Evolutionary conservation across 495 filamentous ascomycete genomes (phyloP).

Genomic region (Penicillium roqueforti): DNA sequence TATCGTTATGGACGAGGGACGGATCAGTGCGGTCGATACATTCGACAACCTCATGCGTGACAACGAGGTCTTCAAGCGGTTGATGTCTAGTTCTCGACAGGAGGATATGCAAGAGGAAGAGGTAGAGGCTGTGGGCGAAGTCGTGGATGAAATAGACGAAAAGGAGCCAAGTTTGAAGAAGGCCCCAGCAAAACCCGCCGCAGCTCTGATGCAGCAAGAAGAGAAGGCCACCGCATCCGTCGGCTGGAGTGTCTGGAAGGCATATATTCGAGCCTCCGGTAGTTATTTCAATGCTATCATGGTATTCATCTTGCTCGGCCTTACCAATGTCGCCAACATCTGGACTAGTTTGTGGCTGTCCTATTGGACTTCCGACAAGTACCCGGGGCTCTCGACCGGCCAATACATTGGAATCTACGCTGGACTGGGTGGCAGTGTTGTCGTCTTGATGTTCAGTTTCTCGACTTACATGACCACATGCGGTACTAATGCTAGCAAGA

Average conservation of each 20-base stretch:
- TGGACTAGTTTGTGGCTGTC: slow-evolving; percentile 87
- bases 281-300: slow-evolving; percentile 63
- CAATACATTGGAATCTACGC: slow-evolving; percentile 86
- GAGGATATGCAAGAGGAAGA: slow-evolving; percentile 57
- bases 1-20: slow-evolving; percentile 84
- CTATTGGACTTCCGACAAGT: slow-evolving; percentile 81
- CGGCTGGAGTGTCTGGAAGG: slow-evolving; percentile 74
- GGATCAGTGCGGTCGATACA: slow-evolving; percentile 77
- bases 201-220: slow-evolving; percentile 83
- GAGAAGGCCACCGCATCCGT: slow-evolving; percentile 80
- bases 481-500: slow-evolving; percentile 74
- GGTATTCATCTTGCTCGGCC: slow-evolving; percentile 59
- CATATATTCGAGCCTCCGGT: slow-evolving; percentile 78
- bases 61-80: slow-evolving; percentile 66
- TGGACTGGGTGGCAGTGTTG: slow-evolving; percentile 65
- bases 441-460: slow-evolving; percentile 74
- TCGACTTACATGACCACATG: slow-evolving; percentile 58
- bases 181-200: slow-evolving; percentile 51
- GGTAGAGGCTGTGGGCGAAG: slow-evolving; percentile 38
- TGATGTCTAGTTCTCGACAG: slow-evolving; percentile 79
- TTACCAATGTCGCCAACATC: slow-evolving; percentile 80
- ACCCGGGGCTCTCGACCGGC: slow-evolving; percentile 47
- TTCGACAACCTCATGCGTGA: slow-evolving; percentile 79
- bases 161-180: slow-evolving; percentile 43
- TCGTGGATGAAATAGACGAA: slow-evolving; percentile 48